These are phyloP conservation scores for Hericium rajendrae DNA, from an alignment of 768 basidiomycete species.

Conservation along the genomic window DNA sequence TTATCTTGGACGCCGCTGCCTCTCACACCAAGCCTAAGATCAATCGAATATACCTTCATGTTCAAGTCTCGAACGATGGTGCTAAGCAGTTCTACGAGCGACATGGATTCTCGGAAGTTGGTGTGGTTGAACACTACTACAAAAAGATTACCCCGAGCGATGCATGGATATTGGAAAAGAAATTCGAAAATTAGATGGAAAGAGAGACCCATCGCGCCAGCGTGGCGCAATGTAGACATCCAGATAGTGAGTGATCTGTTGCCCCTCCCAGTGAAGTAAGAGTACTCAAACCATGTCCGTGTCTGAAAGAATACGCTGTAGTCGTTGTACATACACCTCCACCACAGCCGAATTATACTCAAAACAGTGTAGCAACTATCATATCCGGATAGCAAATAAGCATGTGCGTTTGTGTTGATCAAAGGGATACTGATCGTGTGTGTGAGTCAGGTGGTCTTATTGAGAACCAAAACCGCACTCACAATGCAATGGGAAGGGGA, in stretches of 20 bases:
- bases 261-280: no score
- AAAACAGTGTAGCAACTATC: background rate
- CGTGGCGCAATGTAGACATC: background rate
- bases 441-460: background rate
- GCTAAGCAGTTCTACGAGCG: constrained; percentile 79
- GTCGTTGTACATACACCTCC: background rate
- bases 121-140: constrained; percentile 70
- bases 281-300: no score
- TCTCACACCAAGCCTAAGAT: constrained; percentile 53
- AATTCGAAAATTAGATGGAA: constrained; percentile 18
- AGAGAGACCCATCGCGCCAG: background rate
- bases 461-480: background rate
- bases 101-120: constrained; percentile 68
- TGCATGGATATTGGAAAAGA: constrained; percentile 80
- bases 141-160: constrained; percentile 79
- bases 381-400: background rate
- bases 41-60: constrained; percentile 70
- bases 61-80: constrained; percentile 70
- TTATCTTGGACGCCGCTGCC: constrained; percentile 55
- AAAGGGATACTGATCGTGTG: background rate
- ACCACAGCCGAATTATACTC: background rate
- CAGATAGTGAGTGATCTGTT: background rate
- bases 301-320: no score
- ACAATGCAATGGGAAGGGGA: background rate
- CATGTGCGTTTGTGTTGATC: background rate